These are phyloP conservation scores for Cinnamomum micranthum DNA, from an alignment of 164 flowering plant species.

Conservation along the genomic window DNA sequence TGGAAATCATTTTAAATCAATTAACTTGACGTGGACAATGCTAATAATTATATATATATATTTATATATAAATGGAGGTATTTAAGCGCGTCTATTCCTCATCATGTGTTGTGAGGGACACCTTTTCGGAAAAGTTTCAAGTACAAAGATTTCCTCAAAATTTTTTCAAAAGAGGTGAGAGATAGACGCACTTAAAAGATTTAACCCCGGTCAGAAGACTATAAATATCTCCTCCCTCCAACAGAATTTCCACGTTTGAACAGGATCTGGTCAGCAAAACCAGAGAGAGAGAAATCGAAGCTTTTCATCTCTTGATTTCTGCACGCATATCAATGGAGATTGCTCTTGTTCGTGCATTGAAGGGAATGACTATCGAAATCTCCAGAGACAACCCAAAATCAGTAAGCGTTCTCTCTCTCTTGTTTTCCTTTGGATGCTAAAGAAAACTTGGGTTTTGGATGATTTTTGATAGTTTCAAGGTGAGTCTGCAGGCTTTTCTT, in stretches of 20 bases:
- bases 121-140: too few relatives aligned
- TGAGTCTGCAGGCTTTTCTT: conserved; percentile 8
- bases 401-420: background rate
- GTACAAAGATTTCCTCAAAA: too few relatives aligned
- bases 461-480: conserved; percentile 3
- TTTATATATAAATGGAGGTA: too few relatives aligned
- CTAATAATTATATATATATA: too few relatives aligned
- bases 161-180: too few relatives aligned
- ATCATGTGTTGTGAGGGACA: too few relatives aligned
- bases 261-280: background rate
- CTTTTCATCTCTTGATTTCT: background rate
- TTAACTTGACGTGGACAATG: too few relatives aligned
- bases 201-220: background rate
- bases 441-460: conserved; percentile 2
- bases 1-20: too few relatives aligned
- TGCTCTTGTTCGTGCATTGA: conserved; percentile 15
- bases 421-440: background rate
- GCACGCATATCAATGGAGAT: conserved; percentile 12
- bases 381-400: background rate
- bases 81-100: too few relatives aligned
- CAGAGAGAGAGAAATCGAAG: background rate
- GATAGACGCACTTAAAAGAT: too few relatives aligned
- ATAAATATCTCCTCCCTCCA: background rate
- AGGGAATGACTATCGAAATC: conserved; percentile 1
- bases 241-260: background rate